Conservation (phyloP, 768 basidiomycete genomes). For the Phaeotremella fagi region DNA sequence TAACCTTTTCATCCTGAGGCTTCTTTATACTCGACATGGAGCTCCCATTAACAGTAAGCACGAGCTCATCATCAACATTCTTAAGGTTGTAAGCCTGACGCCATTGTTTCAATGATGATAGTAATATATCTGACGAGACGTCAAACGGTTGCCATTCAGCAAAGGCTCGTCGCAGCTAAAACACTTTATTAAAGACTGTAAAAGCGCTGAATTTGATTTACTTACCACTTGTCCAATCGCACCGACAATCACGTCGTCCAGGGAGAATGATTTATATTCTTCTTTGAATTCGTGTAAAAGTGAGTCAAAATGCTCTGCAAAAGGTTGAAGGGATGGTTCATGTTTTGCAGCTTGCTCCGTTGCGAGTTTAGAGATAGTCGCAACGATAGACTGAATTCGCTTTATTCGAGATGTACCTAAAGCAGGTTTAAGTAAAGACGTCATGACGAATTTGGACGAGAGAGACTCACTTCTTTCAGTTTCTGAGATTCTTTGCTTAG, state of each 20-base stretch:
- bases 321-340: constrained; percentile 67
- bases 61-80: constrained; percentile 11
- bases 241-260: constrained; percentile 90
- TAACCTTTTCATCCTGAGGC: constrained; percentile 53
- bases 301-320: constrained; percentile 66
- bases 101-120: constrained; percentile 45
- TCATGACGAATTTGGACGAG: not conserved
- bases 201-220: not conserved
- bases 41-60: constrained; percentile 2
- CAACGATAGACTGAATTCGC: constrained; percentile 68
- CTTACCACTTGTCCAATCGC: constrained; percentile 75
- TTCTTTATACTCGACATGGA: not conserved
- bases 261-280: constrained; percentile 70
- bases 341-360: constrained; percentile 62
- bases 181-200: constrained; percentile 1
- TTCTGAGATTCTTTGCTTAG: constrained; percentile 65
- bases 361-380: constrained; percentile 61
- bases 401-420: constrained; percentile 74
- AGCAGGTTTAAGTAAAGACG: not conserved
- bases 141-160: constrained; percentile 77
- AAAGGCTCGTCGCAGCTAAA: constrained; percentile 66
- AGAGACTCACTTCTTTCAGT: constrained; percentile 63
- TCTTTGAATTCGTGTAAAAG: constrained; percentile 63
- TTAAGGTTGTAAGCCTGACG: constrained; percentile 46
- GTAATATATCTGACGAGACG: constrained; percentile 55